Base-by-base conservation (phyloP, 2,329 filamentous ascomycete genomes). In the Tolypocladium amazonense region DNA sequence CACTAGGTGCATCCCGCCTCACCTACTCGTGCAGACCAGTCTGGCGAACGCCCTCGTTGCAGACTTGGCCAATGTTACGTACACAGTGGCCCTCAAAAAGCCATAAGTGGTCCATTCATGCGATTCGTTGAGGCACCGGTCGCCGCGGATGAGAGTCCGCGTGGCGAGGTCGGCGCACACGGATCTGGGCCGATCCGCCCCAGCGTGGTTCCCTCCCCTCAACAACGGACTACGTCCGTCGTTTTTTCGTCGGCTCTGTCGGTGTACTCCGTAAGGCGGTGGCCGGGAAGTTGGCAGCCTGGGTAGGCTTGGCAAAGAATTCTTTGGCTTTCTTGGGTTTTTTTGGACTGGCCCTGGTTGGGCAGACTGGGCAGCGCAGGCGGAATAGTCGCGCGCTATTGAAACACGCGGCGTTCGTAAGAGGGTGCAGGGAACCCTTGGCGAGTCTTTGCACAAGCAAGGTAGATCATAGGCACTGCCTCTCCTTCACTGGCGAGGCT, bases 1-100 rank as follows among this genome's bases (percentile, higher is more conserved):
- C 62, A 56, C 15, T 67, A 66, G 7, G n/a, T 60, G 62, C 64
- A 67, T 64, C 14, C 25, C 18, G 11, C 23, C 12, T 33, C 4
- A 1, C 3, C 43, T 2, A n/a, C 11, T 9, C 33, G 7, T 9
- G 1, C 5, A 27, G 15, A 18, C 27, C 15, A 11, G 27, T 30
- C 47, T 33, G 50, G 27, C 50, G 50, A 53, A n/a, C 27, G 9
- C 18, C 47, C 18, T 33, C 27, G 20, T 18, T 1, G 25, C 45
- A 15, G 45, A 8, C 14, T 30, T 30, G 45, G 25, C 45, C 45
- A 50, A 25, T 50, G 45, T 52, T 33, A 50, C 45, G 45, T 50
- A 50, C 47, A 27, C 20, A 50, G 25, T 50, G 45, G 25, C 25
- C 18, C 45, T 27, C 23, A 18, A 18, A 25, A 30, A 14, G 6